Conservation (phyloP, 148 eudicot species). For the Chenopodium berlandieri region DNA sequence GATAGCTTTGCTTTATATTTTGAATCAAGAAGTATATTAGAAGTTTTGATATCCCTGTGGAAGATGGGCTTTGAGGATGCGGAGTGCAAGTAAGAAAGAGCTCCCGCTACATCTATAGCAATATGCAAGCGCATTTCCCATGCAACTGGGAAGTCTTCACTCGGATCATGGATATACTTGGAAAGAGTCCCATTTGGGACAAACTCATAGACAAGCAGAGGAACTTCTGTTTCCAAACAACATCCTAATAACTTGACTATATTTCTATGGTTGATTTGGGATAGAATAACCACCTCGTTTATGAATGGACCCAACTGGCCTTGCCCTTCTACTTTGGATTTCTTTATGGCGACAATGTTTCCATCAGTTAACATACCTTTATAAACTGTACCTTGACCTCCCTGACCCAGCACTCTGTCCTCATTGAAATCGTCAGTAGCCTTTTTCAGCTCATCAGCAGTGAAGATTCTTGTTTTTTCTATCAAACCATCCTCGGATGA, state of each 20-base stretch:
- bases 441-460: slow-evolving; percentile 20
- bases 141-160: slow-evolving; percentile 25
- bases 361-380: slow-evolving; percentile 36
- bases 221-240: slow-evolving; percentile 36
- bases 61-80: slow-evolving; percentile 26
- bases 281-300: slow-evolving; percentile 31
- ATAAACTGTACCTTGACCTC: slow-evolving; percentile 38
- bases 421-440: slow-evolving; percentile 27
- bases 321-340: slow-evolving; percentile 16
- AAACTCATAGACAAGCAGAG: slow-evolving; percentile 29
- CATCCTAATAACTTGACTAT: slow-evolving; percentile 26
- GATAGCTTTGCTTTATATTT: slow-evolving; percentile 27
- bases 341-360: slow-evolving; percentile 31
- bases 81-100: slow-evolving; percentile 28
- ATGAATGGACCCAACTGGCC: slow-evolving; percentile 21
- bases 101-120: slow-evolving; percentile 32
- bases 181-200: slow-evolving; percentile 25
- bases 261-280: slow-evolving; percentile 34
- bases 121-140: slow-evolving; percentile 29
- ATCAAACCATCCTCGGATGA: slow-evolving; percentile 25
- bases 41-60: slow-evolving; percentile 30
- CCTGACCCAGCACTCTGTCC: slow-evolving; percentile 32
- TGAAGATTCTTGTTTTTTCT: slow-evolving; percentile 24
- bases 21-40: slow-evolving; percentile 30
- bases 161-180: slow-evolving; percentile 9